These are phyloP conservation scores for Mollisia scopiformis DNA, from an alignment of 2,329 filamentous ascomycete genomes.

Conservation along the genomic window DNA sequence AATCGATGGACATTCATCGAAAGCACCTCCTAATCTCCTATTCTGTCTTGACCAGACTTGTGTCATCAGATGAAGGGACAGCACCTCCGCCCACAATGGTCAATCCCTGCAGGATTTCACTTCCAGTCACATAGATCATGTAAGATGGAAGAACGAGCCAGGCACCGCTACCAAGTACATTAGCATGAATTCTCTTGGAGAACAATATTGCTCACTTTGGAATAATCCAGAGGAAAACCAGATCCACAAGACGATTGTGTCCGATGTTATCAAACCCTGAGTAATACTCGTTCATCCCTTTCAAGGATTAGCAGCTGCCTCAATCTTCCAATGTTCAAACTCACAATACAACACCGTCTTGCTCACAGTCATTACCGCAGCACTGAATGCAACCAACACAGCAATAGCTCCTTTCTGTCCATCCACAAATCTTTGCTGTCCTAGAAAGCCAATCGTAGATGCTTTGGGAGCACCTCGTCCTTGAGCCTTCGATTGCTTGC, in stretches of 20 bases:
- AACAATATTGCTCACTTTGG: conserved; percentile 60
- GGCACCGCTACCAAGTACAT: conserved; percentile 49
- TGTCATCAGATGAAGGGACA: conserved; percentile 25
- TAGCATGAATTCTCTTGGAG: conserved; percentile 12
- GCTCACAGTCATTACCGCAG: conserved; percentile 64
- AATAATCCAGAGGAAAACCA: conserved; percentile 64
- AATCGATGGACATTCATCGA: no score
- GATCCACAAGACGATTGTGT: conserved; percentile 57
- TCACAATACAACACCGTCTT: conserved; percentile 71
- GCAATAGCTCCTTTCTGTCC: conserved; percentile 57
- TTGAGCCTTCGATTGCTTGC: conserved; percentile 37
- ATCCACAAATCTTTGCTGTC: conserved; percentile 51
- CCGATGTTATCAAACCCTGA: conserved; percentile 63
- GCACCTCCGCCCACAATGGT: conserved; percentile 44
- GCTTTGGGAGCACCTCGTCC: conserved; percentile 32
- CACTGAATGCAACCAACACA: conserved; percentile 59
- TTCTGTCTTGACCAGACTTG: conserved; percentile 27
- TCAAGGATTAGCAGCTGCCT: conserved; percentile 12
- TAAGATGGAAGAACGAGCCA: conserved; percentile 68
- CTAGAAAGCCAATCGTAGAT: conserved; percentile 45
- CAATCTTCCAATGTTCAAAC: conserved; percentile 30
- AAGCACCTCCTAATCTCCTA: neutral
- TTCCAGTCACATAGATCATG: conserved; percentile 61
- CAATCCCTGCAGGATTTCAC: conserved; percentile 63
- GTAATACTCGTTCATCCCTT: conserved; percentile 63